Evolutionary conservation across 2,329 filamentous ascomycete genomes (phyloP).

Genomic region (Stagonosporopsis cucurbitacearum): DNA sequence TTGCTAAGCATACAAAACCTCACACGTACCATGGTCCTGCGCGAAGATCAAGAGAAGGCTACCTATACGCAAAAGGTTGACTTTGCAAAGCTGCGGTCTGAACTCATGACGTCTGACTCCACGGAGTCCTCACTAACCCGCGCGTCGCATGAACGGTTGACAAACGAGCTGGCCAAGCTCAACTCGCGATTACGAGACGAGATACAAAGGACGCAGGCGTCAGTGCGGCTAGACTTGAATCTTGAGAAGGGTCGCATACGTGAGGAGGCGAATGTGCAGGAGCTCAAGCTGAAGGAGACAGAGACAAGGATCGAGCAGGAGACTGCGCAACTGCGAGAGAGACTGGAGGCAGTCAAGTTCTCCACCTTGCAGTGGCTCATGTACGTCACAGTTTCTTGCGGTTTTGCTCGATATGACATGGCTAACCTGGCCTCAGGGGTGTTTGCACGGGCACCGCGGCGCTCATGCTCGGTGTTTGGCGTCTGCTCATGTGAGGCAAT

Average conservation of each 20-base stretch:
- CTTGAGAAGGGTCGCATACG: constrained; percentile 95
- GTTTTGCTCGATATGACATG: background rate
- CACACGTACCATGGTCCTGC: constrained; percentile 95
- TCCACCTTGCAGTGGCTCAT: constrained; percentile 98
- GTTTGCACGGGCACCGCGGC: constrained; percentile 71
- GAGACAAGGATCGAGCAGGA: constrained; percentile 99
- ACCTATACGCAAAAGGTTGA: constrained; percentile 89
- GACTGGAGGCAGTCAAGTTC: constrained; percentile 97
- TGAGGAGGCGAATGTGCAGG: constrained; percentile 94
- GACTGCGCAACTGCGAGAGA: constrained; percentile 85
- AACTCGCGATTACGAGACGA: constrained; percentile 90
- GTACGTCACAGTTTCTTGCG: constrained; percentile 61
- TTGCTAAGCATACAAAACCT: constrained; percentile 84
- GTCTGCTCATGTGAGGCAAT: constrained; percentile 64
- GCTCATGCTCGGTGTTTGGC: constrained; percentile 71
- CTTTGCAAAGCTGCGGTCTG: constrained; percentile 94
- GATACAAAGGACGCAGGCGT: constrained; percentile 91
- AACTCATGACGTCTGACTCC: constrained; percentile 89
- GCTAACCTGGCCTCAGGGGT: constrained; percentile 55
- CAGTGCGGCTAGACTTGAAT: constrained; percentile 89
- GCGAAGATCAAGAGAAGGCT: constrained; percentile 86
- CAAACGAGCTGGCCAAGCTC: constrained; percentile 93
- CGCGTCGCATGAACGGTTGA: constrained; percentile 87
- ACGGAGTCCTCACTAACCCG: constrained; percentile 89
- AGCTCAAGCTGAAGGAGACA: constrained; percentile 98